Percentiles rank a stretch among this genome's conserved stretches.
These are phyloP conservation scores for Stemphylium beticola DNA, from an alignment of 2,329 filamentous ascomycete species.

Conservation along the genomic window DNA sequence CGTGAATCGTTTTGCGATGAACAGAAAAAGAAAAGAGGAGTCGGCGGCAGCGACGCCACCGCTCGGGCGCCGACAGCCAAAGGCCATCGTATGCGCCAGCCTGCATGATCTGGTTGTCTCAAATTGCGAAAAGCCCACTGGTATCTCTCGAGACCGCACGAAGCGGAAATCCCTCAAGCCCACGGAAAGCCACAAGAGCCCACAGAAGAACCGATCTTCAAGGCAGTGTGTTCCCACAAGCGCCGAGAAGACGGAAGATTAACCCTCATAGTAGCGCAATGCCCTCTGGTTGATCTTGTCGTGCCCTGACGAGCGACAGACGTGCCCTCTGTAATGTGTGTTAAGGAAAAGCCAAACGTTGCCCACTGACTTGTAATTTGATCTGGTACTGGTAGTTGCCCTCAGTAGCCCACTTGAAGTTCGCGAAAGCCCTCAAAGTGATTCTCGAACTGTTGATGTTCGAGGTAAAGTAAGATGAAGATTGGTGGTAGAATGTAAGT, in stretches of 20 bases:
- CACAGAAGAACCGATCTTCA: slow-evolving; percentile 52
- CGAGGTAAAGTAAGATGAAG: slow-evolving; percentile 29
- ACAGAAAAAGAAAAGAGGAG: slow-evolving; percentile 25
- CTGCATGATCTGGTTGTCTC: slow-evolving; percentile 48
- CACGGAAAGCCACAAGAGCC: slow-evolving; percentile 55
- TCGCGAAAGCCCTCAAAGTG: slow-evolving; percentile 41
- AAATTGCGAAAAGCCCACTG: slow-evolving; percentile 53
- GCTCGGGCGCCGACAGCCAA: slow-evolving; percentile 29
- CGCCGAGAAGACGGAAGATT: slow-evolving; percentile 54
- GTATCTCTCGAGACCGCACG: slow-evolving; percentile 49
- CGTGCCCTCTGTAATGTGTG: slow-evolving; percentile 45
- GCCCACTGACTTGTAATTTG: slow-evolving; percentile 50
- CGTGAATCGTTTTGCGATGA: slow-evolving; percentile 6
- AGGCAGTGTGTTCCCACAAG: slow-evolving; percentile 62
- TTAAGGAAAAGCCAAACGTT: slow-evolving; percentile 49
- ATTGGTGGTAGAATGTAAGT: slow-evolving; percentile 22
- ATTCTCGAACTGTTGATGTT: slow-evolving; percentile 27
- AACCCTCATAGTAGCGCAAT: slow-evolving; percentile 50
- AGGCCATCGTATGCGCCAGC: slow-evolving; percentile 33
- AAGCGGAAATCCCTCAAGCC: slow-evolving; percentile 52
- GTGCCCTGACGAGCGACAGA: slow-evolving; percentile 46
- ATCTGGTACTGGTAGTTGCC: slow-evolving; percentile 41
- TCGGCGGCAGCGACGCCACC: slow-evolving; percentile 29
- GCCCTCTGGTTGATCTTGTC: slow-evolving; percentile 48
- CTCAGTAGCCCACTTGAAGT: slow-evolving; percentile 46